These are phyloP conservation scores for Eimeria zaria DNA, from an alignment of 169 alveolate genomes.

Conservation along the genomic window DNA sequence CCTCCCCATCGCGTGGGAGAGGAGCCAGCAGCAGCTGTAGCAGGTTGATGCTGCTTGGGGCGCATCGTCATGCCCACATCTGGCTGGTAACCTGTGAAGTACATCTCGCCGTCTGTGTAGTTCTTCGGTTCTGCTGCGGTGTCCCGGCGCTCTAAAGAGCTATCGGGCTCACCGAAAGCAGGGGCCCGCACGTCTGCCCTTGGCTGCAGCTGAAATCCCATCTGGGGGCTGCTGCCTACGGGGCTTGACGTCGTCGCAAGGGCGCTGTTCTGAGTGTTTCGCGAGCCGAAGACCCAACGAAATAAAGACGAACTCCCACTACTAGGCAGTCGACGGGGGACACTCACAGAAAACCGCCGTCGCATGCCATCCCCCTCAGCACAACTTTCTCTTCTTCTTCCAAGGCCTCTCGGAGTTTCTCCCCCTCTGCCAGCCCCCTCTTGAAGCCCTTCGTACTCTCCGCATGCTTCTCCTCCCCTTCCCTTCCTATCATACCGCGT, in stretches of 20 bases:
- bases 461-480: background rate
- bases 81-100: constrained; percentile 6
- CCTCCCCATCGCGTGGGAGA: constrained; percentile 46
- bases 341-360: background rate
- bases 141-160: constrained; percentile 48
- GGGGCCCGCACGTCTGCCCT: background rate
- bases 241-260: background rate
- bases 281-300: constrained; percentile 56
- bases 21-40: background rate
- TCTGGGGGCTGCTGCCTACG: constrained; percentile 21
- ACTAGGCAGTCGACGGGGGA: constrained; percentile 62
- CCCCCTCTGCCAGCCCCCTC: background rate
- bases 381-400: constrained; percentile 2
- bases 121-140: constrained; percentile 14
- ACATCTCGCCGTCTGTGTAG: constrained; percentile 58
- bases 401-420: background rate
- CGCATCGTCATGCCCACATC: background rate
- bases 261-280: constrained; percentile 25
- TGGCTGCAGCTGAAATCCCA: background rate
- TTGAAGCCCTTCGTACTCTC: background rate
- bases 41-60: constrained; percentile 38
- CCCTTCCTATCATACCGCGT: background rate
- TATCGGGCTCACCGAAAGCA: background rate
- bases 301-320: constrained; percentile 65
- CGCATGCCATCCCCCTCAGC: background rate